Conservation (phyloP, 1,284 basidiomycete species). For the Inonotus obliquus region DNA sequence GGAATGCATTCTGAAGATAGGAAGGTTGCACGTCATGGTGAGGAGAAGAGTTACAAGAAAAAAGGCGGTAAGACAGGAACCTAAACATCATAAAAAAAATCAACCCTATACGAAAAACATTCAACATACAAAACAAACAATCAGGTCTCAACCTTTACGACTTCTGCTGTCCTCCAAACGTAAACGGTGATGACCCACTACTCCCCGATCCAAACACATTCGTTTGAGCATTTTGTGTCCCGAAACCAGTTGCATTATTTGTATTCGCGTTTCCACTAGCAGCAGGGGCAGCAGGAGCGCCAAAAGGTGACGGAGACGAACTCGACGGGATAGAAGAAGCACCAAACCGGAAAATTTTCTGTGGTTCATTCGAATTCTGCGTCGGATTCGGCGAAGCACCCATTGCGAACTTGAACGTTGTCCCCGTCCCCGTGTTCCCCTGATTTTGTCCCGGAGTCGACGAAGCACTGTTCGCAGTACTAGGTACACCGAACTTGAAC, state of each 20-base stretch:
- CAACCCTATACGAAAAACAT: not conserved
- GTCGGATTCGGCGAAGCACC: no score
- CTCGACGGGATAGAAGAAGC: not conserved
- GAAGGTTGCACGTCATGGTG: not conserved
- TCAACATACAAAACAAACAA: not conserved
- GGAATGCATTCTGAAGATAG: not conserved
- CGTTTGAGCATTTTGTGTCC: not conserved
- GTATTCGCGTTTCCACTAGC: not conserved
- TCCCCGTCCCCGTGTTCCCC: no score
- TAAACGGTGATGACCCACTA: not conserved
- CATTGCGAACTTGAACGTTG: no score
- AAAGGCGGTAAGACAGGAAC: not conserved
- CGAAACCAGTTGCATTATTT: not conserved
- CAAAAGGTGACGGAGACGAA: slow-evolving; percentile 1
- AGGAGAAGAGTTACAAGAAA: not conserved
- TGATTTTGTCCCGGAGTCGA: not conserved
- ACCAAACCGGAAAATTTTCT: slow-evolving; percentile 17
- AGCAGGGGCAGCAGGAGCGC: not conserved
- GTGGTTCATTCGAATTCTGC: not conserved
- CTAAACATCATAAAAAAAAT: not conserved
- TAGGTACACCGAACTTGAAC: slow-evolving; percentile 14
- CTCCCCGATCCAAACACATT: not conserved
- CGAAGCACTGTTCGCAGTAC: not conserved
- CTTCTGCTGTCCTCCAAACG: slow-evolving; percentile 6
- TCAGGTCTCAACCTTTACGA: not conserved